Evolutionary conservation across 192 early-diverging fungal species (phyloP).

Genomic region (Podila epicladia): DNA sequence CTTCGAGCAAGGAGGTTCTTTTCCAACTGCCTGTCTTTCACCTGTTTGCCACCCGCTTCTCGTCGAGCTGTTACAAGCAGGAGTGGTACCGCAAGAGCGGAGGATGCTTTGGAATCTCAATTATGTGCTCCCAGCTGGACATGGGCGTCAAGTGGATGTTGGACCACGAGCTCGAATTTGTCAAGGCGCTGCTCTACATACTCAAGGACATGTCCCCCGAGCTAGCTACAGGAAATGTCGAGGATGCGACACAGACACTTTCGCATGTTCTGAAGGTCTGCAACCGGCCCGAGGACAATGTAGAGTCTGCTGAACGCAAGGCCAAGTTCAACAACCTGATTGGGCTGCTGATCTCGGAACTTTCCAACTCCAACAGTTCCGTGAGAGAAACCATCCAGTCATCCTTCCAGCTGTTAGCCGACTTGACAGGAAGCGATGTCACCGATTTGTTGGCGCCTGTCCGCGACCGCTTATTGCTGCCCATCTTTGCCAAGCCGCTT

Average conservation of each 20-base stretch:
- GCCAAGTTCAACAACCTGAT: constrained; percentile 84
- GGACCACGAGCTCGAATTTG: constrained; percentile 94
- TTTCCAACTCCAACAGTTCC: constrained; percentile 88
- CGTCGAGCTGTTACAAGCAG: constrained; percentile 91
- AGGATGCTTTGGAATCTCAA: constrained; percentile 89
- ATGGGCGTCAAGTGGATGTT: constrained; percentile 92
- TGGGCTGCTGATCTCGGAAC: constrained; percentile 85
- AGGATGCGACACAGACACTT: constrained; percentile 77
- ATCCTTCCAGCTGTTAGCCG: constrained; percentile 82
- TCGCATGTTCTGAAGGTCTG: constrained; percentile 79
- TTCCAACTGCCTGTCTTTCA: constrained; percentile 79
- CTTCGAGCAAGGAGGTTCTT: constrained; percentile 68
- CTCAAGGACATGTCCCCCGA: constrained; percentile 91
- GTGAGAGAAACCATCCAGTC: constrained; percentile 92
- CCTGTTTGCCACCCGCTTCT: constrained; percentile 84
- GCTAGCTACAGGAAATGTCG: constrained; percentile 76
- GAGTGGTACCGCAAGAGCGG: constrained; percentile 89
- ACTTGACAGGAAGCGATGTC: constrained; percentile 79
- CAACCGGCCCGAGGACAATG: constrained; percentile 62
- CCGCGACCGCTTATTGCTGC: constrained; percentile 83
- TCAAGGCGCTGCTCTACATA: constrained; percentile 91
- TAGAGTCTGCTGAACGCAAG: constrained; percentile 57
- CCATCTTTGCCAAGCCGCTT: constrained; percentile 97
- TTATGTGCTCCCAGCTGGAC: constrained; percentile 83
- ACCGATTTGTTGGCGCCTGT: constrained; percentile 88